Percentiles rank a stretch among this genome's conserved stretches.
These are phyloP conservation scores for Coemansia sp. DNA, from an alignment of 192 early-diverging fungal genomes.

Conservation along the genomic window DNA sequence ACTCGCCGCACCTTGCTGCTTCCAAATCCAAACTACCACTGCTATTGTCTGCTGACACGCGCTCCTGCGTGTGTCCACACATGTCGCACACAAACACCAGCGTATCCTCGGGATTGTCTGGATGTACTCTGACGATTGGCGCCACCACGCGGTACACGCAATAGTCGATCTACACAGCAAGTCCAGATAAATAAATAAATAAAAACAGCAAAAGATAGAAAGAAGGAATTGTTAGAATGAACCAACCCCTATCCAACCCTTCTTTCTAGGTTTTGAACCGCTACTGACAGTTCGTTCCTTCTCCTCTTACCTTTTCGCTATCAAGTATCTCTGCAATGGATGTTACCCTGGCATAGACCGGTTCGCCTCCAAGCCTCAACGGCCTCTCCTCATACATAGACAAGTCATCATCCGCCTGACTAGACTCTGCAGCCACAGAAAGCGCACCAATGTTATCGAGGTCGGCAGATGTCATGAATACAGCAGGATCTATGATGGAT, in stretches of 20 bases:
- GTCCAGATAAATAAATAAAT: no score
- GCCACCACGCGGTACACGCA: conserved; percentile 1
- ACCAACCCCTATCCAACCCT: neutral
- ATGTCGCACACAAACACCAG: conserved; percentile 4
- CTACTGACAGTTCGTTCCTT: no score
- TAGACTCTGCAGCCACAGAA: no score
- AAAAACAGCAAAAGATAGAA: no score
- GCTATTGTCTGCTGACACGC: neutral
- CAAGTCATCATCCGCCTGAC: neutral
- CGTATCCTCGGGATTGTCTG: neutral
- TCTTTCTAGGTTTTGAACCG: neutral
- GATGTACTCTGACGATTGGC: neutral
- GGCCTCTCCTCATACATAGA: neutral
- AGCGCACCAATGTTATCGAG: neutral
- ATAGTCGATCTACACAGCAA: neutral
- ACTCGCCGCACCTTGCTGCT: neutral
- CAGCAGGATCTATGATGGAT: neutral
- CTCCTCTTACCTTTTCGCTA: neutral
- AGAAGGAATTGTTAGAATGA: no score
- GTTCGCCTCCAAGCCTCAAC: neutral
- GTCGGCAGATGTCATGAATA: neutral
- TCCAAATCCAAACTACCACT: no score
- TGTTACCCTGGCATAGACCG: neutral
- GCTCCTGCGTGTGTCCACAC: conserved; percentile 1
- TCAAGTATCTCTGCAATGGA: neutral